phyloP scores from a whole-genome alignment of 1,139 yeast species.

The Kurtzmaniella quercitrusa region DNA sequence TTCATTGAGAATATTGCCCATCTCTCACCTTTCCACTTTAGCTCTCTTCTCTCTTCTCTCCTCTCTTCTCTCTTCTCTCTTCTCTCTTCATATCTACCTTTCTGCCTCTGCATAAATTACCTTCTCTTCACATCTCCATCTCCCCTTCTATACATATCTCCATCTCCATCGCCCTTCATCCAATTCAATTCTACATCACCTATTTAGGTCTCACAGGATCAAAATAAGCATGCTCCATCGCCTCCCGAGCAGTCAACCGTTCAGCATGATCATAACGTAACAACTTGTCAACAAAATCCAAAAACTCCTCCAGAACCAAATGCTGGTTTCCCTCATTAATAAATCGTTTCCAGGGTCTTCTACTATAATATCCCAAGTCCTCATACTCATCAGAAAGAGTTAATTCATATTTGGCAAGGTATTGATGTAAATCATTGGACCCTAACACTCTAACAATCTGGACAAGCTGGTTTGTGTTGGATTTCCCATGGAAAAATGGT shows the following conservation, averaged over 20 bases:
- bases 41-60: background rate
- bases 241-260: slow-evolving; percentile 90
- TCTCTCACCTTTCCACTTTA: background rate
- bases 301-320: slow-evolving; percentile 63
- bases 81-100: background rate
- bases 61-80: background rate
- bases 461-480: slow-evolving; percentile 93
- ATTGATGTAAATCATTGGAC: slow-evolving; percentile 73
- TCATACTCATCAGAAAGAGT: slow-evolving; percentile 78
- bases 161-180: background rate
- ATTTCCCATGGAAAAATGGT: slow-evolving; percentile 95
- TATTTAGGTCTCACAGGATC: slow-evolving; percentile 20
- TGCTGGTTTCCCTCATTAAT: slow-evolving; percentile 70
- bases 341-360: slow-evolving; percentile 87
- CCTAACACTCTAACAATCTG: slow-evolving; percentile 94
- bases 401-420: slow-evolving; percentile 72
- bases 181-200: background rate
- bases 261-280: slow-evolving; percentile 92
- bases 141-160: too few species aligned
- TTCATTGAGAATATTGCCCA: background rate
- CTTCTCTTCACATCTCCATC: too few species aligned
- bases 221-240: slow-evolving; percentile 82
- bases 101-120: background rate
- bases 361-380: slow-evolving; percentile 72
- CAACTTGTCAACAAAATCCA: slow-evolving; percentile 79